These are phyloP conservation scores for Phyllosticta capitalensis DNA, from an alignment of 2,329 filamentous ascomycete genomes.

Conservation along the genomic window DNA sequence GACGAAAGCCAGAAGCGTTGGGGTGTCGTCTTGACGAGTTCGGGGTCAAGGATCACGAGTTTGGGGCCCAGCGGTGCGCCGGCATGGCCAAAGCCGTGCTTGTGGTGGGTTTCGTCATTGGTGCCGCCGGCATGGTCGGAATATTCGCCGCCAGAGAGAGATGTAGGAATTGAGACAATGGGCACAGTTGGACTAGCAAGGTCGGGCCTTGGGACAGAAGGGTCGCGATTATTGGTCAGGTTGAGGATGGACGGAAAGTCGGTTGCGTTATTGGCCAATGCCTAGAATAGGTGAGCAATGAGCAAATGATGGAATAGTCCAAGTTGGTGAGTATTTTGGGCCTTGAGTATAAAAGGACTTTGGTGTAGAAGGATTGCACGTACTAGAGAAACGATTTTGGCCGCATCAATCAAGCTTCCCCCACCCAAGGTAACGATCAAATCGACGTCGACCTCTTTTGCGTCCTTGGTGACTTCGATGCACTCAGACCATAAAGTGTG, in stretches of 20 bases:
- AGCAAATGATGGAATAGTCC: background rate
- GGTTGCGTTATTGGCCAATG: background rate
- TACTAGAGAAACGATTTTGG: conserved; percentile 43
- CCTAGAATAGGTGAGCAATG: background rate
- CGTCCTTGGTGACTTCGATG: conserved; percentile 37
- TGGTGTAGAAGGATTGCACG: conserved; percentile 5
- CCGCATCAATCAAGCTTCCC: conserved; percentile 47
- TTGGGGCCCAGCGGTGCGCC: conserved; percentile 30
- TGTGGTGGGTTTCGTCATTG: conserved; percentile 19
- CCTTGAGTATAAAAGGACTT: background rate
- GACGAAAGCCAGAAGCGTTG: conserved; percentile 47
- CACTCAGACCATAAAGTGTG: conserved; percentile 48
- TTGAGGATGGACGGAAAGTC: conserved; percentile 22
- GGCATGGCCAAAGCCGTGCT: conserved; percentile 18
- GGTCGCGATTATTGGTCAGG: conserved; percentile 35
- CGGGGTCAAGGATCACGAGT: conserved; percentile 49
- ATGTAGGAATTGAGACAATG: conserved; percentile 33
- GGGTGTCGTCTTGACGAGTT: conserved; percentile 43
- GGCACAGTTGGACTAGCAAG: conserved; percentile 20
- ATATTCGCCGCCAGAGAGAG: conserved; percentile 35
- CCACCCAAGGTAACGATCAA: conserved; percentile 46
- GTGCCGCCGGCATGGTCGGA: conserved; percentile 32
- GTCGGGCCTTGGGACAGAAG: conserved; percentile 1
- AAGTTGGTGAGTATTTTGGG: background rate
- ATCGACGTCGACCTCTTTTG: conserved; percentile 32